Evolutionary conservation across 371 early-diverging fungal genomes (phyloP).

Genomic region (Lichtheimia ramosa): DNA sequence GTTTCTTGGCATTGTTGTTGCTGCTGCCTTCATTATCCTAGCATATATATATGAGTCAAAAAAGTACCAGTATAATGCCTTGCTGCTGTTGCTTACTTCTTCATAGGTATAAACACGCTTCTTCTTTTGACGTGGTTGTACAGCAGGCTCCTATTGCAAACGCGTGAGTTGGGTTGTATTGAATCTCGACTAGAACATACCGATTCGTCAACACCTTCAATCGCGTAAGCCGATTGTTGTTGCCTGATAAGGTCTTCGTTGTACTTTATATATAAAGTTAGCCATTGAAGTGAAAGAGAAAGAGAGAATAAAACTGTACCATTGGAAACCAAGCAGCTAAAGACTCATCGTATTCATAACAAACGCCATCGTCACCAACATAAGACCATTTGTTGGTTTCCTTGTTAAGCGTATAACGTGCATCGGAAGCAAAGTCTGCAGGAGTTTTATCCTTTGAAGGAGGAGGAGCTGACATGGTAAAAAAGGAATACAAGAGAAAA

Average conservation of each 20-base stretch:
- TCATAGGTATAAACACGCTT: constrained; percentile 37
- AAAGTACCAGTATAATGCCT: background rate
- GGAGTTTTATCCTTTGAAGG: background rate
- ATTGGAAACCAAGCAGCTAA: constrained; percentile 89
- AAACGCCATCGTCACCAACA: constrained; percentile 71
- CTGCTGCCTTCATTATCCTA: constrained; percentile 13
- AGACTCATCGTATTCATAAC: constrained; percentile 83
- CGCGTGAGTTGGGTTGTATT: too few species aligned
- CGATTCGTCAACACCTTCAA: constrained; percentile 57
- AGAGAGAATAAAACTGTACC: constrained; percentile 45
- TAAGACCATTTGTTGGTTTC: constrained; percentile 76
- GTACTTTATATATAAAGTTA: constrained; percentile 40
- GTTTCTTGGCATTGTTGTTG: constrained; percentile 39
- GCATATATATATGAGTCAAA: background rate
- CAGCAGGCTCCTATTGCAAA: constrained; percentile 15
- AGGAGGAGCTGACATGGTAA: background rate
- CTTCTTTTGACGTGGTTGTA: constrained; percentile 32
- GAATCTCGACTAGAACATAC: constrained; percentile 16
- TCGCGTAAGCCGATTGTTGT: constrained; percentile 83
- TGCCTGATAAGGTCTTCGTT: constrained; percentile 72
- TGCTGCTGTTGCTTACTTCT: constrained; percentile 22
- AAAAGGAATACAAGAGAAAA: background rate
- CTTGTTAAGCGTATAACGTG: constrained; percentile 59
- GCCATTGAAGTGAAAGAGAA: too few species aligned
- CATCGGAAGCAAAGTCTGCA: constrained; percentile 41